These are phyloP conservation scores for Emericellopsis cladophorae DNA, from an alignment of 2,329 filamentous ascomycete genomes.

Conservation along the genomic window DNA sequence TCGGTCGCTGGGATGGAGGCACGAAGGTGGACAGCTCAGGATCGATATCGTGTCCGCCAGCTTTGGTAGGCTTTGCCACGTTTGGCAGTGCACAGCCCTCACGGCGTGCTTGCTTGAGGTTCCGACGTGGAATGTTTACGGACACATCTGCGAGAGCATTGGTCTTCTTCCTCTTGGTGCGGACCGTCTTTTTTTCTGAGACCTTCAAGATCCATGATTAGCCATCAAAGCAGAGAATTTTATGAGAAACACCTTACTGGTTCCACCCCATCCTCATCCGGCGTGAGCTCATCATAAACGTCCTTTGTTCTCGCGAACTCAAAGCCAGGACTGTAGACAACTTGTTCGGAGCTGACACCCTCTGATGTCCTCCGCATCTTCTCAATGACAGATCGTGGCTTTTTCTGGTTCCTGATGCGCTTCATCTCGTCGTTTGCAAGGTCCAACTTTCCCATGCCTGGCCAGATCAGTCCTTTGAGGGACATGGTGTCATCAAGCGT, in stretches of 20 bases:
- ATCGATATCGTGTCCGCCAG: too few relatives aligned
- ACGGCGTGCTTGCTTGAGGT: not conserved
- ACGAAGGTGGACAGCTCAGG: too few relatives aligned
- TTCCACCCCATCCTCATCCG: constrained; percentile 22
- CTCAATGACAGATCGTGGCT: constrained; percentile 57
- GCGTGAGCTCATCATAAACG: constrained; percentile 46
- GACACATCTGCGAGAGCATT: constrained; percentile 20
- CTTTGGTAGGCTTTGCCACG: not conserved
- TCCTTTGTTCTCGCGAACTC: constrained; percentile 38
- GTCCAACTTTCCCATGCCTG: constrained; percentile 74
- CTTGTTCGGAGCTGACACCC: constrained; percentile 49
- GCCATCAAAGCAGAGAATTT: too few relatives aligned
- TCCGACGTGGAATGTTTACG: constrained; percentile 17
- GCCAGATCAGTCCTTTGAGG: constrained; percentile 63
- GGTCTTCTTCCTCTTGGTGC: constrained; percentile 16
- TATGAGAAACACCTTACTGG: constrained; percentile 23
- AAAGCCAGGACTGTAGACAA: constrained; percentile 45
- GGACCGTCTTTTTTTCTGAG: constrained; percentile 16
- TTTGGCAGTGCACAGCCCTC: not conserved
- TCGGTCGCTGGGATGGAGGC: constrained; percentile 1
- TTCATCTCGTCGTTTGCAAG: constrained; percentile 63
- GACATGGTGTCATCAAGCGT: constrained; percentile 17
- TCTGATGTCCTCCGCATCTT: constrained; percentile 53
- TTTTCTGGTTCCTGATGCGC: constrained; percentile 66
- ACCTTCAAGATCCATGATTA: not conserved